These are phyloP conservation scores for Cyamopsis tetragonoloba DNA, from an alignment of 306 rosid species.

Conservation along the genomic window DNA sequence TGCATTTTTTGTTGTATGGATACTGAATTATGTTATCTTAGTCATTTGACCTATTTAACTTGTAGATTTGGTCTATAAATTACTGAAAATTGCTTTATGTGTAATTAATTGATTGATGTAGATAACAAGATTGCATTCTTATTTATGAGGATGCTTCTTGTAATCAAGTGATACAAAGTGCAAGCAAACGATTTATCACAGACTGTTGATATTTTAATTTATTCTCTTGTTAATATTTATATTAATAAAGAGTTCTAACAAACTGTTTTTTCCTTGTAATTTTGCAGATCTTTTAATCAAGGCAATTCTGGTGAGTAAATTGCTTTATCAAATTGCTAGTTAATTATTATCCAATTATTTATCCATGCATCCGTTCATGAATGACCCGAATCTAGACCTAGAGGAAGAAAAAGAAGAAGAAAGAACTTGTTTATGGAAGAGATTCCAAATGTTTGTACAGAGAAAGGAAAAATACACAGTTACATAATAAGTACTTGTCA, in stretches of 20 bases:
- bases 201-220: not conserved
- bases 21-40: not conserved
- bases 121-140: not conserved
- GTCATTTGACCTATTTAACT: not conserved
- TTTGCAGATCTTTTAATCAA: conserved; percentile 65
- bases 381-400: not conserved
- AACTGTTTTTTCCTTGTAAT: conserved; percentile 16
- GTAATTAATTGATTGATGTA: not conserved
- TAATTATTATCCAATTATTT: not conserved
- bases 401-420: not conserved
- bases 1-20: not conserved
- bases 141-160: not conserved
- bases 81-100: not conserved
- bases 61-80: too few species aligned
- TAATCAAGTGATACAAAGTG: not conserved
- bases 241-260: conserved; percentile 1
- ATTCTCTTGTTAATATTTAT: not conserved
- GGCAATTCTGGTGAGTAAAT: conserved; percentile 54
- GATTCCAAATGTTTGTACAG: not conserved
- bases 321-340: conserved; percentile 5
- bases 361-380: conserved; percentile 3
- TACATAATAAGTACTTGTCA: not conserved
- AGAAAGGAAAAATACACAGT: not conserved
- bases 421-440: not conserved
- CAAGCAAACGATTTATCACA: not conserved